Evolutionary conservation across 495 filamentous ascomycete species (phyloP).

Genomic region (Usnea hakonensis): DNA sequence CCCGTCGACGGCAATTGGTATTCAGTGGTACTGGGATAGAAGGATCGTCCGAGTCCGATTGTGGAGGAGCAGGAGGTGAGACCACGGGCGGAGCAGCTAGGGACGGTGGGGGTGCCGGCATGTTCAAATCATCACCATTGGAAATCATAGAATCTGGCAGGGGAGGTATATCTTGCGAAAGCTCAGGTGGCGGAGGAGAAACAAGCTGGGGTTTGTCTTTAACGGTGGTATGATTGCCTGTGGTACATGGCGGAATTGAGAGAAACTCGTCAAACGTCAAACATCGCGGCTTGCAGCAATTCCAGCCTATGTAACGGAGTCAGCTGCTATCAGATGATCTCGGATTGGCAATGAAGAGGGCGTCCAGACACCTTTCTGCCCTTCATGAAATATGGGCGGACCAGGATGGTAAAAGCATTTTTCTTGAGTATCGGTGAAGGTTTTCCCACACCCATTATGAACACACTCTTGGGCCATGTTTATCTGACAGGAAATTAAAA

Average conservation of each 20-base stretch:
- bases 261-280: slow-evolving; percentile 99
- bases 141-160: slow-evolving; percentile 21
- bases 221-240: slow-evolving; percentile 83
- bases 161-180: slow-evolving; percentile 24
- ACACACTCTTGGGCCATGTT: slow-evolving; percentile 84
- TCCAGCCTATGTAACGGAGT: slow-evolving; percentile 64
- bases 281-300: slow-evolving; percentile 97
- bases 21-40: slow-evolving; percentile 60
- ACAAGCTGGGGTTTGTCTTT: slow-evolving; percentile 58
- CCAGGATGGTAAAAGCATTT: slow-evolving; percentile 88
- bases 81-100: slow-evolving; percentile 47
- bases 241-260: slow-evolving; percentile 85
- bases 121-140: slow-evolving; percentile 28
- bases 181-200: slow-evolving; percentile 40
- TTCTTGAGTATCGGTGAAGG: slow-evolving; percentile 75
- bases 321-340: slow-evolving; percentile 8
- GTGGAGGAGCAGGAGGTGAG: slow-evolving; percentile 59
- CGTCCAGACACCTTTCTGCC: slow-evolving; percentile 79
- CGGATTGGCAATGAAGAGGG: slow-evolving; percentile 21
- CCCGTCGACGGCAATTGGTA: slow-evolving; percentile 66
- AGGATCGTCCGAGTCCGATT: slow-evolving; percentile 84
- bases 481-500: no score
- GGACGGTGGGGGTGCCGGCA: slow-evolving; percentile 41
- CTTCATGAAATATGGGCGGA: slow-evolving; percentile 93
- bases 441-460: slow-evolving; percentile 90